Evolutionary conservation across 2,329 filamentous ascomycete genomes (phyloP).

Genomic region (Colletotrichum limetticola): DNA sequence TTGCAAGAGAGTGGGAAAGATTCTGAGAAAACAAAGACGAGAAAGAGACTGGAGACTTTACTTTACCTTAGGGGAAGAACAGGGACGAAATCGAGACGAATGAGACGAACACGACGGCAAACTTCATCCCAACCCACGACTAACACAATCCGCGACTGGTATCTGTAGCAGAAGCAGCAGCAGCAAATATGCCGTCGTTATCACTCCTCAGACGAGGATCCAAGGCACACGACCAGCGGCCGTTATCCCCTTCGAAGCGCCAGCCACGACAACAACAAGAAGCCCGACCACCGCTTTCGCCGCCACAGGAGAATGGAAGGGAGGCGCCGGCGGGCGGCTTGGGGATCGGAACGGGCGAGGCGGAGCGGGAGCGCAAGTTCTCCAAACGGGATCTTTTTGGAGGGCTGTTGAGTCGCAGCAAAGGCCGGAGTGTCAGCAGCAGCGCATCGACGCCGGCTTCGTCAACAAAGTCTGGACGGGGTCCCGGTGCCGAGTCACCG

Average conservation of each 20-base stretch:
- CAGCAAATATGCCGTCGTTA: conserved; percentile 44
- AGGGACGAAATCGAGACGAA: conserved; percentile 11
- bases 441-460: conserved; percentile 11
- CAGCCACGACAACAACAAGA: conserved; percentile 15
- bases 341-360: conserved; percentile 17
- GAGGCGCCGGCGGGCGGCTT: conserved; percentile 4
- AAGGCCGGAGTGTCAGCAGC: conserved; percentile 25
- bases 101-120: conserved; percentile 20
- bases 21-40: not conserved
- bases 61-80: not conserved
- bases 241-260: conserved; percentile 2
- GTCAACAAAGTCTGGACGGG: conserved; percentile 14
- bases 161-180: not conserved
- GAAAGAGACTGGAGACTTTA: not conserved
- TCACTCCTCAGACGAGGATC: conserved; percentile 42
- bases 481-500: conserved; percentile 27
- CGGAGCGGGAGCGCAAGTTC: conserved; percentile 37
- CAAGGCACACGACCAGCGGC: conserved; percentile 37
- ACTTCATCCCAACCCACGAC: conserved; percentile 1
- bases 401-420: conserved; percentile 42
- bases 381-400: conserved; percentile 47
- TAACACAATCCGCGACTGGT: conserved; percentile 2
- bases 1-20: not conserved
- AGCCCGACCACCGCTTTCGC: not conserved
- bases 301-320: conserved; percentile 5